A percentile compares a stretch with the other conserved stretches of the same genome.
Conservation (phyloP, 192 early-diverging fungal genomes). For the Dimargaris cristalligena region DNA sequence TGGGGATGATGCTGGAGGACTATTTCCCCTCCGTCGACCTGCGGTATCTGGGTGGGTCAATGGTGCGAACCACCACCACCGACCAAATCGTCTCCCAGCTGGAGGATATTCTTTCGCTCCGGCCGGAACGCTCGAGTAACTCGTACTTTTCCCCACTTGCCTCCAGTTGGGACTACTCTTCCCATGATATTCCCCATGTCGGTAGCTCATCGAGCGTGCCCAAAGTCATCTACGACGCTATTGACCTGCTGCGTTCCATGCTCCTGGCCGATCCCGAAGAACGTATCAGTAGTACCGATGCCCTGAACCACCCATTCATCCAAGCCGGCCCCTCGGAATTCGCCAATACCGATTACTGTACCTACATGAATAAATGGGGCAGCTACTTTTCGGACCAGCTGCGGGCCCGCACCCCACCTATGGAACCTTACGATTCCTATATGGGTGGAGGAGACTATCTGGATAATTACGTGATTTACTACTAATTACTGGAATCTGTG, state of each 20-base stretch:
- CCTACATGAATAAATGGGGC: constrained; percentile 1
- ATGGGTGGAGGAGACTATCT: background rate
- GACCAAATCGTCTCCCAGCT: constrained; percentile 32
- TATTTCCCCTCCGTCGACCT: constrained; percentile 44
- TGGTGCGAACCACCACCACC: constrained; percentile 47
- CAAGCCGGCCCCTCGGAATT: constrained; percentile 7
- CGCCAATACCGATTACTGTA: background rate
- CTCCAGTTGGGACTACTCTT: background rate
- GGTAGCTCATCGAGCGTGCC: constrained; percentile 23
- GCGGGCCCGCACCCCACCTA: constrained; percentile 9
- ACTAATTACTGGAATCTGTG: too few relatives aligned
- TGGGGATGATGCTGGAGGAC: constrained; percentile 58
- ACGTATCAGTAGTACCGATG: constrained; percentile 35
- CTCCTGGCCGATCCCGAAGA: constrained; percentile 33
- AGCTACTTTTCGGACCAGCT: constrained; percentile 6
- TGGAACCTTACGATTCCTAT: constrained; percentile 6
- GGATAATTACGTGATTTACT: constrained; percentile 11
- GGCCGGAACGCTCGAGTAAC: constrained; percentile 16
- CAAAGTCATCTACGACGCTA: constrained; percentile 34
- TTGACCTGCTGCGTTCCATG: constrained; percentile 38
- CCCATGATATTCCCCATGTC: constrained; percentile 3
- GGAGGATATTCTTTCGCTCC: constrained; percentile 28
- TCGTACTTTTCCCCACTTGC: constrained; percentile 12
- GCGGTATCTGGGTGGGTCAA: constrained; percentile 48
- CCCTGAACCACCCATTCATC: constrained; percentile 41